These are phyloP conservation scores for Aspergillus sojae DNA, from an alignment of 2,329 filamentous ascomycete species.

Conservation along the genomic window DNA sequence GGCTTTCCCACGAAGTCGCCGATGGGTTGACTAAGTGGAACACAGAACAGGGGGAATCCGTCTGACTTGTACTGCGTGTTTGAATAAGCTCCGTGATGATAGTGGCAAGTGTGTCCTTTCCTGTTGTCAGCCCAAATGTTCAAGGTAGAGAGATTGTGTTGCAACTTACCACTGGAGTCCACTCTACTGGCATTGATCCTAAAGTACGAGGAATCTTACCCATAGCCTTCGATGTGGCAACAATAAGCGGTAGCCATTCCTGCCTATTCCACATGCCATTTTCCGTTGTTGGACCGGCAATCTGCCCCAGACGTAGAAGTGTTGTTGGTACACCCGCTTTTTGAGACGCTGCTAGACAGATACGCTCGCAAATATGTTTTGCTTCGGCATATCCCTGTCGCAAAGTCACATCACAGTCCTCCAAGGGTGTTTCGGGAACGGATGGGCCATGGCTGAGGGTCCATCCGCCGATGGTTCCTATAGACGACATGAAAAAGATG, in stretches of 20 bases:
- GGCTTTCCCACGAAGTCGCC: conserved; percentile 41
- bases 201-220: conserved; percentile 51
- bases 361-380: conserved; percentile 44
- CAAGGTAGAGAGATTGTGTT: not conserved
- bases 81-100: conserved; percentile 51
- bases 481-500: conserved; percentile 33
- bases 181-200: conserved; percentile 53
- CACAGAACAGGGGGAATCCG: conserved; percentile 11
- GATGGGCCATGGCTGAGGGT: conserved; percentile 13
- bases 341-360: conserved; percentile 40
- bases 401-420: conserved; percentile 31
- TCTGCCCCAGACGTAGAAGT: conserved; percentile 36
- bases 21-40: conserved; percentile 56
- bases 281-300: conserved; percentile 27
- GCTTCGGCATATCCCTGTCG: conserved; percentile 36
- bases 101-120: conserved; percentile 41
- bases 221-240: conserved; percentile 53
- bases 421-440: conserved; percentile 31
- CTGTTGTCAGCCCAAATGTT: not conserved
- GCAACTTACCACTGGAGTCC: conserved; percentile 52
- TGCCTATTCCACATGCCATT: conserved; percentile 53
- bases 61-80: conserved; percentile 24
- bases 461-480: conserved; percentile 27
- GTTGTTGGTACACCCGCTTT: conserved; percentile 19
- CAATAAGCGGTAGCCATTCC: conserved; percentile 57